Conservation (phyloP, 768 basidiomycete species). For the Boletellus ananiceps region DNA sequence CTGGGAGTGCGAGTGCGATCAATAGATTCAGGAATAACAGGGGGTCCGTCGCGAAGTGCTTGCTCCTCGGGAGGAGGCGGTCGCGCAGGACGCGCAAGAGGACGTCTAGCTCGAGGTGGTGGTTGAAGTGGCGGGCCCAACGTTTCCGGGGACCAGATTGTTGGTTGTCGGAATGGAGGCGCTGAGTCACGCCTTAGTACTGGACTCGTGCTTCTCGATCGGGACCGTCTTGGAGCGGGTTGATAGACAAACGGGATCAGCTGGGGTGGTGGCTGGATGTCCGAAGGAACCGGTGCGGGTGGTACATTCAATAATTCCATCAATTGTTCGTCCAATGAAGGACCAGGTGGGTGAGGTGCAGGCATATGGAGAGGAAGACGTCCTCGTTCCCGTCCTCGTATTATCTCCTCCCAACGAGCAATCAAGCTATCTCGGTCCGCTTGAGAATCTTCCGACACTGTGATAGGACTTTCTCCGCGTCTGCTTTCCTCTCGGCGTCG, state of each 20-base stretch:
- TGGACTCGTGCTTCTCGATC: slow-evolving; percentile 43
- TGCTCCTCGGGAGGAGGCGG: not conserved
- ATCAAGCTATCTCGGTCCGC: slow-evolving; percentile 24
- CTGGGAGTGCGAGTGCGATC: slow-evolving; percentile 6
- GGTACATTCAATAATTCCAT: slow-evolving; percentile 55
- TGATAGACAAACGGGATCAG: slow-evolving; percentile 54
- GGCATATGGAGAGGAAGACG: slow-evolving; percentile 42
- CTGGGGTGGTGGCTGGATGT: slow-evolving; percentile 46
- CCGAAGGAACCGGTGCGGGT: slow-evolving; percentile 35
- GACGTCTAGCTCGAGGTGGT: slow-evolving; percentile 3
- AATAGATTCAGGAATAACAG: slow-evolving; percentile 9
- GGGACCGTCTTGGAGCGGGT: slow-evolving; percentile 37
- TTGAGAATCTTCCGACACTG: slow-evolving; percentile 28
- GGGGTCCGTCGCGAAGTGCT: not conserved
- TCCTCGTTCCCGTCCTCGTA: slow-evolving; percentile 24
- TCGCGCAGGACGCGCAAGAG: slow-evolving; percentile 3
- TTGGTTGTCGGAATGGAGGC: slow-evolving; percentile 26
- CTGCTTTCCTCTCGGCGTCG: slow-evolving; percentile 1
- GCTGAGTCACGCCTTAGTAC: slow-evolving; percentile 19
- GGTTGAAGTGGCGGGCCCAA: slow-evolving; percentile 10
- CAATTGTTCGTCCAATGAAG: slow-evolving; percentile 55
- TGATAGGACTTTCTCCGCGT: slow-evolving; percentile 22
- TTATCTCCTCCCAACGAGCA: slow-evolving; percentile 25
- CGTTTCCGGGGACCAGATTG: slow-evolving; percentile 19
- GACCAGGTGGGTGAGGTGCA: slow-evolving; percentile 39